These are phyloP conservation scores for Chimonanthus salicifolius DNA, from an alignment of 164 flowering plant genomes.

Conservation along the genomic window DNA sequence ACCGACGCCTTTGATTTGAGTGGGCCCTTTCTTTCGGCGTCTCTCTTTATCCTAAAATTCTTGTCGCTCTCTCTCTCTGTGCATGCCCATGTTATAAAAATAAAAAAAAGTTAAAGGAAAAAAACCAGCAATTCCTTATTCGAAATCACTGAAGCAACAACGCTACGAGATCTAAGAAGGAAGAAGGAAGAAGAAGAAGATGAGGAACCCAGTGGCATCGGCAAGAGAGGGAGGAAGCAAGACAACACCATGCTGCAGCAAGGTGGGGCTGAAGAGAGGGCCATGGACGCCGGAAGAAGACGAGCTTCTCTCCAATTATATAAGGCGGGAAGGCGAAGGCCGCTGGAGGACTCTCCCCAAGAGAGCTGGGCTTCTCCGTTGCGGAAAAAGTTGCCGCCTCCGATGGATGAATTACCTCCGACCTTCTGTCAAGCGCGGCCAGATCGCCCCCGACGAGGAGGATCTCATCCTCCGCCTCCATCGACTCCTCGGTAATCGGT, in stretches of 20 bases:
- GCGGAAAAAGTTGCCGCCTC: slow-evolving; percentile 79
- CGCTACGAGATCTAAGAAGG: neutral
- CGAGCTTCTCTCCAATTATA: slow-evolving; percentile 33
- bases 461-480: slow-evolving; percentile 77
- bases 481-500: slow-evolving; percentile 74
- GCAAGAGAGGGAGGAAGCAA: neutral
- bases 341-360: slow-evolving; percentile 60
- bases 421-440: slow-evolving; percentile 67
- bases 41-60: no score
- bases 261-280: slow-evolving; percentile 56
- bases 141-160: no score
- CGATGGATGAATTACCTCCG: slow-evolving; percentile 81
- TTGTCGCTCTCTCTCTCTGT: no score
- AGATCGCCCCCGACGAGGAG: slow-evolving; percentile 64
- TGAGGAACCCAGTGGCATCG: slow-evolving; percentile 2
- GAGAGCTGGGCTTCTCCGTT: slow-evolving; percentile 59
- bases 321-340: slow-evolving; percentile 51
- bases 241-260: slow-evolving; percentile 43
- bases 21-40: no score
- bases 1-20: no score
- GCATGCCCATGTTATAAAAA: no score
- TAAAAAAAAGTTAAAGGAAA: no score
- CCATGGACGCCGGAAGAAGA: slow-evolving; percentile 75
- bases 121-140: no score
- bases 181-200: neutral